These are phyloP conservation scores for Pyrus bretschneideri DNA, from an alignment of 306 rosid species.

Conservation along the genomic window DNA sequence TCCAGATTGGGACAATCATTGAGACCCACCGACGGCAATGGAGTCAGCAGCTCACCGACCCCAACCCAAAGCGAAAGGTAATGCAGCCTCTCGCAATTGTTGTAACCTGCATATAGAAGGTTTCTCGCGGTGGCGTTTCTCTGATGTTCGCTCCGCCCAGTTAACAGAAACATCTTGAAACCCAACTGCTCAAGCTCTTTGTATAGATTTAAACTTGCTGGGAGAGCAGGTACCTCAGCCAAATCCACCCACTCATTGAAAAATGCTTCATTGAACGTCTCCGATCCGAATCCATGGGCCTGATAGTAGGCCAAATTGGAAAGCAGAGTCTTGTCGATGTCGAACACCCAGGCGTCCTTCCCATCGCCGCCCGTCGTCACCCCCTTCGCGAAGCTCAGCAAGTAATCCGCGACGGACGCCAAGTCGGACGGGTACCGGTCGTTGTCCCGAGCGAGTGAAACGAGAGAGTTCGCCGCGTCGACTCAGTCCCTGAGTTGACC, in stretches of 20 bases:
- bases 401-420: slow-evolving; percentile 19
- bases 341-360: slow-evolving; percentile 81
- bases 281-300: slow-evolving; percentile 48
- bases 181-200: slow-evolving; percentile 43
- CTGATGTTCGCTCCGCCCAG: slow-evolving; percentile 70
- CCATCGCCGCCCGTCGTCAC: slow-evolving; percentile 35
- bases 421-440: slow-evolving; percentile 45
- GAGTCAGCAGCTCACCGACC: slow-evolving; percentile 69
- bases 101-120: slow-evolving; percentile 52
- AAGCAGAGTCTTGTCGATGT: slow-evolving; percentile 72
- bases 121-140: slow-evolving; percentile 51
- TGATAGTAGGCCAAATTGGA: slow-evolving; percentile 63
- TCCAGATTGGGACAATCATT: slow-evolving; percentile 69
- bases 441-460: too few relatives aligned
- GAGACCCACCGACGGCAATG: slow-evolving; percentile 57
- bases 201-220: slow-evolving; percentile 56
- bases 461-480: too few relatives aligned
- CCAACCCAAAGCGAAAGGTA: slow-evolving; percentile 80
- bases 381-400: slow-evolving; percentile 33
- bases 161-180: slow-evolving; percentile 56
- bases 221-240: slow-evolving; percentile 65
- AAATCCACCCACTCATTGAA: slow-evolving; percentile 62
- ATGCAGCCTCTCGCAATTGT: slow-evolving; percentile 51
- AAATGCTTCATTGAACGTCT: slow-evolving; percentile 38
- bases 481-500: too few relatives aligned